Evolutionary conservation across 2,329 filamentous ascomycete species (phyloP).

Genomic region (Alternaria viburni): DNA sequence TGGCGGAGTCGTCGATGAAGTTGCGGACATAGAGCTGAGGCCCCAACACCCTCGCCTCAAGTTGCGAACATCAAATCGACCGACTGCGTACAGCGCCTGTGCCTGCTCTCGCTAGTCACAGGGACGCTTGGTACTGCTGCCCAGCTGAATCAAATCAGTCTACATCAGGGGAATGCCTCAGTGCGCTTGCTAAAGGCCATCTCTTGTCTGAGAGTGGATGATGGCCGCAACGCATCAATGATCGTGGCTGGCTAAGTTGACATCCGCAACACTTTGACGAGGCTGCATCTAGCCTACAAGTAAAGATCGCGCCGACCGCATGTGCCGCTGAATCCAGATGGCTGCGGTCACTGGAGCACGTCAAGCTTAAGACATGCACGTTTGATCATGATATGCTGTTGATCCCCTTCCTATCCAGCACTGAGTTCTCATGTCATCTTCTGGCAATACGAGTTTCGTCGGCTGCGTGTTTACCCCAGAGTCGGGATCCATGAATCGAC

Average conservation of each 20-base stretch:
- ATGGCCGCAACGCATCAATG: background rate
- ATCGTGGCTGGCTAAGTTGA: background rate
- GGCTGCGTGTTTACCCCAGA: background rate
- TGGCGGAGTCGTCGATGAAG: background rate
- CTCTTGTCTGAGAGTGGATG: background rate
- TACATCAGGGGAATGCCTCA: background rate
- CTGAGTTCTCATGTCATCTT: background rate
- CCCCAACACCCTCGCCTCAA: background rate
- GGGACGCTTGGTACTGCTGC: no score
- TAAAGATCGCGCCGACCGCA: background rate
- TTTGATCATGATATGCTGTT: background rate
- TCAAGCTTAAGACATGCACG: background rate
- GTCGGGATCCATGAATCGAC: background rate
- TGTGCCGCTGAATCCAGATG: background rate
- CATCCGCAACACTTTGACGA: background rate
- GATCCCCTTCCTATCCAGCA: background rate
- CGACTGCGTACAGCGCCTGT: background rate
- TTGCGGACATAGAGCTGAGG: background rate
- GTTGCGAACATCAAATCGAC: background rate
- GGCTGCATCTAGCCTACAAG: background rate
- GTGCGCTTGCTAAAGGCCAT: background rate
- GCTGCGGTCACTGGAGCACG: background rate
- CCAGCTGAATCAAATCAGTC: background rate
- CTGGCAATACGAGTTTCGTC: background rate
- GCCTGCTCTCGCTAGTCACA: no score